Evolutionary conservation across 1,139 yeast genomes (phyloP).

Genomic region (Komagataea norvegica): DNA sequence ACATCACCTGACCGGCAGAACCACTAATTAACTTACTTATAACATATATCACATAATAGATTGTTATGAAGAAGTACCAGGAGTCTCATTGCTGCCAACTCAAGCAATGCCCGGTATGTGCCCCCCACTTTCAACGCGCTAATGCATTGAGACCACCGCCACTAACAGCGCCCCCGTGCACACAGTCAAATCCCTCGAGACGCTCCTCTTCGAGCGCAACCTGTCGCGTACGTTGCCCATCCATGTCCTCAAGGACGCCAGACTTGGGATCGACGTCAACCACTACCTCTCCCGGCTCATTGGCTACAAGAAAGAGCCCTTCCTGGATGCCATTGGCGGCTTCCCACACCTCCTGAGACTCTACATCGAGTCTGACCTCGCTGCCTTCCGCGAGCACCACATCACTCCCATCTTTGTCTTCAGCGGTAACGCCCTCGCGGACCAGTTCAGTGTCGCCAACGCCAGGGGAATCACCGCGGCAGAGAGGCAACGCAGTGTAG

Average conservation of each 20-base stretch:
- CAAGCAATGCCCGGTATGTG: conserved; percentile 5
- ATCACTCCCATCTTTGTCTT: conserved; percentile 77
- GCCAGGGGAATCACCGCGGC: conserved; percentile 17
- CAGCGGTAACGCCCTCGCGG: conserved; percentile 43
- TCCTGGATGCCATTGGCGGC: conserved; percentile 78
- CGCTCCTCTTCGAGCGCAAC: conserved; percentile 65
- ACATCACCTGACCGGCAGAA: too few relatives aligned
- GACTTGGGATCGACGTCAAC: conserved; percentile 81
- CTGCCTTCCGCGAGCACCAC: conserved; percentile 52
- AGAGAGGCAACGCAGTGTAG: conserved; percentile 29
- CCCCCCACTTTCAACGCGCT: too few relatives aligned
- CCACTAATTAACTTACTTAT: too few relatives aligned
- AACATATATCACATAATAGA: too few relatives aligned
- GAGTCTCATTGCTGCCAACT: neutral
- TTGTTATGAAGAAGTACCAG: too few relatives aligned
- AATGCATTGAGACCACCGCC: too few relatives aligned
- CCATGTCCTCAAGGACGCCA: conserved; percentile 60
- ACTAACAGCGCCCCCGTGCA: neutral
- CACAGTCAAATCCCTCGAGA: conserved; percentile 60
- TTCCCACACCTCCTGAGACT: conserved; percentile 62
- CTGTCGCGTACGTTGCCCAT: conserved; percentile 60
- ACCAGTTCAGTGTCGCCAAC: conserved; percentile 25
- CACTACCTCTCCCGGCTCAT: conserved; percentile 66
- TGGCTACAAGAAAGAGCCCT: conserved; percentile 63
- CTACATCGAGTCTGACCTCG: conserved; percentile 58